phyloP scores from a whole-genome alignment of 163 green algal species.

The Coccomyxa subellipsoidea region DNA sequence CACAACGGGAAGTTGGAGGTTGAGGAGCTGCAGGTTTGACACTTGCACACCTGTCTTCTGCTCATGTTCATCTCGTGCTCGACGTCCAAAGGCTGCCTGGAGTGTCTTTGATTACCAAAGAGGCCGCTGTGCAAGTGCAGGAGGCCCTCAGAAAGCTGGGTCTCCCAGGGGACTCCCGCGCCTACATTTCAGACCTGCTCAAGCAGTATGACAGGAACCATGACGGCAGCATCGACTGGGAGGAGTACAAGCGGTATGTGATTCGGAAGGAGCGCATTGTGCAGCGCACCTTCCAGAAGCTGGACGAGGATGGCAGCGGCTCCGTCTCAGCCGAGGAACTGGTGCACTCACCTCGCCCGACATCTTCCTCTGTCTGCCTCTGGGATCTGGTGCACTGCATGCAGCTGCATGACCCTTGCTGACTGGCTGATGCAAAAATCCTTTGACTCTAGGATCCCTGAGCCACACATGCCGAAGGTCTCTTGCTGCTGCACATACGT shows the following conservation, averaged over 20 bases:
- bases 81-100: no score
- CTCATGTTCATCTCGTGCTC: no score
- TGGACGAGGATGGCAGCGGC: constrained; percentile 2
- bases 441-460: no score
- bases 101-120: neutral
- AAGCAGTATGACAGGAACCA: neutral
- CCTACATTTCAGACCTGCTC: neutral
- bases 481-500: no score
- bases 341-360: neutral
- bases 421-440: no score
- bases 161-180: neutral
- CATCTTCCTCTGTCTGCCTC: neutral
- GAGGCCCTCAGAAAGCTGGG: neutral
- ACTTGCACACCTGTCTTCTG: neutral
- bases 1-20: constrained; percentile 2
- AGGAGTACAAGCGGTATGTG: constrained; percentile 1
- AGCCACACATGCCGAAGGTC: no score
- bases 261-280: neutral
- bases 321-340: neutral
- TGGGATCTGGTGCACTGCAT: no score
- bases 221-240: neutral
- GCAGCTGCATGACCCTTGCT: no score
- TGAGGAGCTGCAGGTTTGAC: neutral
- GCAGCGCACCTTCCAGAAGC: neutral
- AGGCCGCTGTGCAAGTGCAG: neutral